Percentiles rank a stretch among this genome's conserved stretches.
These are phyloP conservation scores for Wickerhamiella dianesei DNA, from an alignment of 805 yeast genomes.

Conservation along the genomic window DNA sequence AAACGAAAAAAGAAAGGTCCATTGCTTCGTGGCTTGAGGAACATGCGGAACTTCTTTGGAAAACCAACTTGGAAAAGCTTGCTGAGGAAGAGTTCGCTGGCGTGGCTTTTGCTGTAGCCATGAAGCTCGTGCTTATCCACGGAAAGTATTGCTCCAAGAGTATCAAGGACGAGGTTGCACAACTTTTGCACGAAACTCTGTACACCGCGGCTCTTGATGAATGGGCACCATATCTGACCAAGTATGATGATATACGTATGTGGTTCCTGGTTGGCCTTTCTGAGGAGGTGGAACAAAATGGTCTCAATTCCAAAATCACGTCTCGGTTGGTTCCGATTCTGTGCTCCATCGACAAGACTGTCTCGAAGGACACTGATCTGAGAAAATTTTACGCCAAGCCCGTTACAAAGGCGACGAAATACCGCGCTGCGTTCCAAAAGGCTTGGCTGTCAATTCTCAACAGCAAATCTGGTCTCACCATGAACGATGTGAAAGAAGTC, in stretches of 20 bases:
- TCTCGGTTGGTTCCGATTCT: constrained; percentile 7
- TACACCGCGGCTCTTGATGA: constrained; percentile 25
- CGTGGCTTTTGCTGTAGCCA: constrained; percentile 35
- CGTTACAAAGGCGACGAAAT: constrained; percentile 7
- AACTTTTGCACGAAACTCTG: constrained; percentile 28
- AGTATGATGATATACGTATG: constrained; percentile 63
- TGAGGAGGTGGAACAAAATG: background rate
- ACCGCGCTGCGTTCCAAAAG: constrained; percentile 42
- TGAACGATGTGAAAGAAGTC: constrained; percentile 52
- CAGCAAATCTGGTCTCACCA: constrained; percentile 29
- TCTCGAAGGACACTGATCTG: constrained; percentile 10
- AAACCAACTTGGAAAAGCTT: background rate
- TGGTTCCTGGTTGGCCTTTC: constrained; percentile 3
- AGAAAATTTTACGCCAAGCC: constrained; percentile 4
- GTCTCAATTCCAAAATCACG: background rate
- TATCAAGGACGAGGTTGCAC: constrained; percentile 40
- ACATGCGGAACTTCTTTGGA: constrained; percentile 12
- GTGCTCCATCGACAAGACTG: constrained; percentile 8
- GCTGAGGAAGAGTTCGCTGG: background rate
- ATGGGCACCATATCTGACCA: constrained; percentile 18
- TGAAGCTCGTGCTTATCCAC: constrained; percentile 35
- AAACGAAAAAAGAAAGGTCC: constrained; percentile 40
- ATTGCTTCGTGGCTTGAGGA: constrained; percentile 30
- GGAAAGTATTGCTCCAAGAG: constrained; percentile 39
- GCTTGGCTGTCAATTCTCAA: constrained; percentile 46